Conservation (phyloP, 2,329 filamentous ascomycete genomes). For the Neopestalotiopsis rosae region DNA sequence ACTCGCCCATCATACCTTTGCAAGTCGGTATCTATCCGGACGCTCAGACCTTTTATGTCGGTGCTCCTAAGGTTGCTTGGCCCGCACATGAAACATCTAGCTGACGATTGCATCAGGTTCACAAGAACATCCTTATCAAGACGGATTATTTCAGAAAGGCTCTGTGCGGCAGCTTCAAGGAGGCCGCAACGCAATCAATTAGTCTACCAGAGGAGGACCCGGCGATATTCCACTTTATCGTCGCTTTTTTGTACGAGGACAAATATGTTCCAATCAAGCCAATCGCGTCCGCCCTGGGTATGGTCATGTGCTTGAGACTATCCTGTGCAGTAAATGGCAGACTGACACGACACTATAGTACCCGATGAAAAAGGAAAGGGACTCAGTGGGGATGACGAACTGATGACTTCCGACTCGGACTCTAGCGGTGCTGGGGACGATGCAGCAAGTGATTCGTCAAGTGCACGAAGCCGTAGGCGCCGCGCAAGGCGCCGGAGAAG, state of each 20-base stretch:
- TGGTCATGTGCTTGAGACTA: constrained; percentile 16
- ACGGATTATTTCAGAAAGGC: constrained; percentile 55
- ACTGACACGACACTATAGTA: not conserved
- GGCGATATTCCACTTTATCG: constrained; percentile 55
- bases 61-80: not conserved
- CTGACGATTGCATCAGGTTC: constrained; percentile 40
- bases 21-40: constrained; percentile 46
- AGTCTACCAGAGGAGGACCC: constrained; percentile 57
- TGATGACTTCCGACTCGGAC: constrained; percentile 36
- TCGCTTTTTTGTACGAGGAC: constrained; percentile 56
- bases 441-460: constrained; percentile 40
- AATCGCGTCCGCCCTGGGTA: constrained; percentile 45
- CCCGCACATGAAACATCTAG: not conserved
- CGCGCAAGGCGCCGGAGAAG: constrained; percentile 40
- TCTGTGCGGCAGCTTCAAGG: constrained; percentile 52
- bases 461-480: constrained; percentile 37
- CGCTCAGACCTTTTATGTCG: constrained; percentile 49
- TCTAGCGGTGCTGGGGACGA: constrained; percentile 29
- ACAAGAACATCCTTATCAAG: constrained; percentile 50
- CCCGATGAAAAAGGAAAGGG: constrained; percentile 49
- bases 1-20: constrained; percentile 49
- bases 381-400: constrained; percentile 36
- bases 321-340: not conserved
- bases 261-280: constrained; percentile 51
- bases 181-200: constrained; percentile 51